phyloP scores from a whole-genome alignment of 108 stramenopile genomes.

The Skeletonema potamos region DNA sequence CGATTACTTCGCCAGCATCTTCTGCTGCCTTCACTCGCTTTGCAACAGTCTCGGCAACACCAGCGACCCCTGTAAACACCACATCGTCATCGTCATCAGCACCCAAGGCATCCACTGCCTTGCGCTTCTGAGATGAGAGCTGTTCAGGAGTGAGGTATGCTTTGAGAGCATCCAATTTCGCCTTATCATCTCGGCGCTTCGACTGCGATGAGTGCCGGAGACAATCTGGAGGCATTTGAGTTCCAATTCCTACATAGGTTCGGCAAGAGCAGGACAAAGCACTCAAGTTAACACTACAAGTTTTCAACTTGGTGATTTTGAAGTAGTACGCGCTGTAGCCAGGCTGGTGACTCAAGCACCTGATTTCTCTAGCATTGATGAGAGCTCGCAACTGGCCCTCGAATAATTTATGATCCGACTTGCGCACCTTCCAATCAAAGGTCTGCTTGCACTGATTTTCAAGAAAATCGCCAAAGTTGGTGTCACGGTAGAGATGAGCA shows the following conservation, averaged over 20 bases:
- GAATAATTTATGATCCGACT: not conserved
- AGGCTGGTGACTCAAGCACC: not conserved
- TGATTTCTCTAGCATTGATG: not conserved
- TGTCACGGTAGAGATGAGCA: not conserved
- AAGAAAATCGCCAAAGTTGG: not conserved
- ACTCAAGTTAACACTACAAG: not conserved
- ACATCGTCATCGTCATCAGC: not conserved
- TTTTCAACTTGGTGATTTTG: constrained; percentile 18
- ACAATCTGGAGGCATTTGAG: not conserved
- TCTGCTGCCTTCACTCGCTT: constrained; percentile 2
- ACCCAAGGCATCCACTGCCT: not conserved
- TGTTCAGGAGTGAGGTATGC: not conserved
- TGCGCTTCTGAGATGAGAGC: not conserved
- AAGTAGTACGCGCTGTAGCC: not conserved
- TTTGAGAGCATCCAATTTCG: not conserved
- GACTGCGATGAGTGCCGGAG: not conserved
- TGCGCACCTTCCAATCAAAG: constrained; percentile 5
- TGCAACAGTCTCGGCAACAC: not conserved
- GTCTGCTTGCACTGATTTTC: constrained; percentile 3
- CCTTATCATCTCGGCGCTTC: not conserved
- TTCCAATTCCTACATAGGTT: too few species aligned
- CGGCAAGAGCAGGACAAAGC: not conserved
- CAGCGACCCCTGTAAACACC: not conserved
- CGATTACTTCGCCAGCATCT: not conserved
- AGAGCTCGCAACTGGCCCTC: not conserved